These are phyloP conservation scores for Gynostemma pentaphyllum DNA, from an alignment of 306 rosid genomes.

Conservation along the genomic window DNA sequence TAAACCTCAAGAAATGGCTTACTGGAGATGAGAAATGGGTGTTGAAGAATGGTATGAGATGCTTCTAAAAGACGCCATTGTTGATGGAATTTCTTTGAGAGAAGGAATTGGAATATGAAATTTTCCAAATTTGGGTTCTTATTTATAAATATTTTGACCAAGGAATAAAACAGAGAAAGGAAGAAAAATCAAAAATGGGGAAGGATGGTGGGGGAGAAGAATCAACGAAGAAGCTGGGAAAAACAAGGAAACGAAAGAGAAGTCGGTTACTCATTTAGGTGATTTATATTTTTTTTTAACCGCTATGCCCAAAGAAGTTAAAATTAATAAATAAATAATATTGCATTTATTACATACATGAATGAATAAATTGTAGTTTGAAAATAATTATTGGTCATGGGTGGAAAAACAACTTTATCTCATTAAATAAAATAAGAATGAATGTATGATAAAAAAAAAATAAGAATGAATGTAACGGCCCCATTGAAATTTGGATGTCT, in stretches of 20 bases:
- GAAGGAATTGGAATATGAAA: background rate
- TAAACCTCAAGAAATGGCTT: constrained; percentile 4
- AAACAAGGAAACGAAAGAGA: background rate
- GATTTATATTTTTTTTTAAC: too few species aligned
- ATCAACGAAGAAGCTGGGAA: background rate
- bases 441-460: too few species aligned
- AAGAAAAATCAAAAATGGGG: background rate
- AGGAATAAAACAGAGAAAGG: background rate
- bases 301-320: background rate
- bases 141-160: background rate
- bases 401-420: too few species aligned
- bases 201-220: background rate
- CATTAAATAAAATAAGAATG: too few species aligned
- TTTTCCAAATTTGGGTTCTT: background rate
- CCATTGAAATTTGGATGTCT: too few species aligned
- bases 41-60: constrained; percentile 42
- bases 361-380: too few species aligned
- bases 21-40: constrained; percentile 37
- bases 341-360: too few species aligned
- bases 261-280: background rate
- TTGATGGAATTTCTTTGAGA: background rate
- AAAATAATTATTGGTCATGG: too few species aligned
- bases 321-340: too few species aligned
- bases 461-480: too few species aligned
- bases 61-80: constrained; percentile 60